Conservation (phyloP, 805 yeast genomes). For the Kregervanrija pseudodelftensis region DNA sequence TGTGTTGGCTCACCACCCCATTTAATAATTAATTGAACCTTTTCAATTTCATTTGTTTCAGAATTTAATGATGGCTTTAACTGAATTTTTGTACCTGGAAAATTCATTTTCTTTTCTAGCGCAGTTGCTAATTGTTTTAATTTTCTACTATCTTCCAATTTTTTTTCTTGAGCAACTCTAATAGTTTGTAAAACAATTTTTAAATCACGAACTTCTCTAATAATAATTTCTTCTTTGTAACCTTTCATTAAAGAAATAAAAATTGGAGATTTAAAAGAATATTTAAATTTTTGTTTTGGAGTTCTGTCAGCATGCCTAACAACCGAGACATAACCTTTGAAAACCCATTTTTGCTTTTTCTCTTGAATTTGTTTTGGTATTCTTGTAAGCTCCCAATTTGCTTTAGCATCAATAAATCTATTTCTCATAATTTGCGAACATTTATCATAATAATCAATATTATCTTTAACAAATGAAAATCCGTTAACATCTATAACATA, state of each 20-base stretch:
- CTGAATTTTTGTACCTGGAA: conserved; percentile 97
- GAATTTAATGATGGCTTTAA: conserved; percentile 76
- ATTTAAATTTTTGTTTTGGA: conserved; percentile 96
- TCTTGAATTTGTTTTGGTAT: conserved; percentile 38
- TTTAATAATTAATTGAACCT: conserved; percentile 89
- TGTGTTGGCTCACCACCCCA: conserved; percentile 99
- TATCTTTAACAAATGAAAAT: conserved; percentile 94
- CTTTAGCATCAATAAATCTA: conserved; percentile 60
- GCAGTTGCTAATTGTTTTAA: conserved; percentile 73
- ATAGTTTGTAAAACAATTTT: conserved; percentile 82
- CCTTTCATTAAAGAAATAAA: conserved; percentile 86
- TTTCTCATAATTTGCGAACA: conserved; percentile 73
- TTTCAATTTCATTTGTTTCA: conserved; percentile 64
- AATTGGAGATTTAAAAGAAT: conserved; percentile 81
- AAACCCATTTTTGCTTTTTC: conserved; percentile 88
- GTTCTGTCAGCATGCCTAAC: conserved; percentile 98
- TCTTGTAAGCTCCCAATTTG: conserved; percentile 34
- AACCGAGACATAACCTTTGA: conserved; percentile 86
- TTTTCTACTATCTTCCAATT: conserved; percentile 75
- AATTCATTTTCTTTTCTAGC: conserved; percentile 75
- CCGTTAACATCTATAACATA: conserved; percentile 98
- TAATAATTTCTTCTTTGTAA: conserved; percentile 92
- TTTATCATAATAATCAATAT: conserved; percentile 73
- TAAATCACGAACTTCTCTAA: conserved; percentile 81
- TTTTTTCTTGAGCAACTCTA: conserved; percentile 67